phyloP scores from a whole-genome alignment of 495 filamentous ascomycete genomes.

The Penicillium daleae region DNA sequence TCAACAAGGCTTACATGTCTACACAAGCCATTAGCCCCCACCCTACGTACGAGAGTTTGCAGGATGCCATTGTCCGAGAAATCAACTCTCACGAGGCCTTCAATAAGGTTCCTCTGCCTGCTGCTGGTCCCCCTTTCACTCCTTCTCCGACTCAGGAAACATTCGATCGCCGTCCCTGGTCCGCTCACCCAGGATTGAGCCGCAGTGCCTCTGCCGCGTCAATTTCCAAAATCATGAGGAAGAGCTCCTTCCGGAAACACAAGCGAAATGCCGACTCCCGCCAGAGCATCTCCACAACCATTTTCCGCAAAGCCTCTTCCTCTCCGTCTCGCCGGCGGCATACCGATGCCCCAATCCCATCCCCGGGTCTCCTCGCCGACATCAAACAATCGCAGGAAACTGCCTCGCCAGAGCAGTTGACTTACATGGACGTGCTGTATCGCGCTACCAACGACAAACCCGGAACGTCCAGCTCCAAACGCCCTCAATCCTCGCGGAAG shows the following conservation, averaged over 20 bases:
- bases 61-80: constrained; percentile 52
- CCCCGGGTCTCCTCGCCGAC: constrained; percentile 38
- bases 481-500: constrained; percentile 12
- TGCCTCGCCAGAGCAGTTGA: constrained; percentile 24
- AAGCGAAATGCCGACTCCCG: constrained; percentile 35
- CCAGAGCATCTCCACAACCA: constrained; percentile 41
- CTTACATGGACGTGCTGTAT: constrained; percentile 41
- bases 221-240: constrained; percentile 38
- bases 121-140: constrained; percentile 42
- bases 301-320: constrained; percentile 26
- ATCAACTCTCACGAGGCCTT: constrained; percentile 56
- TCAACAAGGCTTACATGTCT: constrained; percentile 44
- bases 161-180: constrained; percentile 22
- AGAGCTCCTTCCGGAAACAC: constrained; percentile 41
- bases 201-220: constrained; percentile 35
- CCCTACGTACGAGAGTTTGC: constrained; percentile 49
- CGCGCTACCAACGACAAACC: constrained; percentile 29
- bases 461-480: constrained; percentile 8
- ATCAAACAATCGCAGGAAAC: constrained; percentile 17
- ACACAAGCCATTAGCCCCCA: constrained; percentile 37
- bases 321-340: constrained; percentile 40
- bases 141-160: constrained; percentile 35
- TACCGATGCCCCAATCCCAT: constrained; percentile 46
- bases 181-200: constrained; percentile 17
- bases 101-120: constrained; percentile 40